Conservation (phyloP, 768 basidiomycete genomes). For the Cubamyces sp. region DNA sequence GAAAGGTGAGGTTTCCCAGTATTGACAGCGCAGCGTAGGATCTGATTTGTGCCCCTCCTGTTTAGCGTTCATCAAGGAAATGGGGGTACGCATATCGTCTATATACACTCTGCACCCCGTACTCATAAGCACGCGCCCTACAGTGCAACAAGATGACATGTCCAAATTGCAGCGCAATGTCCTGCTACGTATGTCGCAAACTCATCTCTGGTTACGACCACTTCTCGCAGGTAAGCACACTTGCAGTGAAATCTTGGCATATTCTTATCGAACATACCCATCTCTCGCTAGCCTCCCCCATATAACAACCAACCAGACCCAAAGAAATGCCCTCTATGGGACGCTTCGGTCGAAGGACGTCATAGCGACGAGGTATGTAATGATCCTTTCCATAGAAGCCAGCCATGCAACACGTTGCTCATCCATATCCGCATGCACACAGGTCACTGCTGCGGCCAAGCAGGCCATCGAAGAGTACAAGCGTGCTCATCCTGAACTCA, state of each 20-base stretch:
- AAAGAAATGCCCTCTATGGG: constrained; percentile 70
- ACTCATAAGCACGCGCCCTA: not conserved
- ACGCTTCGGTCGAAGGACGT: constrained; percentile 58
- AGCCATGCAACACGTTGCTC: not conserved
- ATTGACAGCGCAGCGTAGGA: not conserved
- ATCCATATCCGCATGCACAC: not conserved
- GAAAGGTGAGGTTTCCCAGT: constrained; percentile 56
- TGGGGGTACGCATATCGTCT: constrained; percentile 55
- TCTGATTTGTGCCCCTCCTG: not conserved
- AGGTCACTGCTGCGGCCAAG: constrained; percentile 75
- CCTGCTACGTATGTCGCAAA: constrained; percentile 85
- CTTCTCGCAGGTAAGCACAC: constrained; percentile 54
- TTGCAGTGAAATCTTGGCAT: constrained; percentile 1
- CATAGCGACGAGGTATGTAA: constrained; percentile 64
- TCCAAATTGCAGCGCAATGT: constrained; percentile 69
- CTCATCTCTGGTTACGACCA: constrained; percentile 79
- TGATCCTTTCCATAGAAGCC: not conserved
- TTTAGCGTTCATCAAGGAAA: constrained; percentile 78
- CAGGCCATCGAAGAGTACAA: constrained; percentile 67
- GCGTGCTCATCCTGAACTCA: constrained; percentile 62
- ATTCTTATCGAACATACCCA: constrained; percentile 9
- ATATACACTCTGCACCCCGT: not conserved
- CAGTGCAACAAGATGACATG: constrained; percentile 95
- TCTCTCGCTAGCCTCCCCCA: constrained; percentile 29
- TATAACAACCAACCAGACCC: constrained; percentile 31